Base-by-base conservation (phyloP, 176 grass and related monocot genomes). In the Themeda triandra region DNA sequence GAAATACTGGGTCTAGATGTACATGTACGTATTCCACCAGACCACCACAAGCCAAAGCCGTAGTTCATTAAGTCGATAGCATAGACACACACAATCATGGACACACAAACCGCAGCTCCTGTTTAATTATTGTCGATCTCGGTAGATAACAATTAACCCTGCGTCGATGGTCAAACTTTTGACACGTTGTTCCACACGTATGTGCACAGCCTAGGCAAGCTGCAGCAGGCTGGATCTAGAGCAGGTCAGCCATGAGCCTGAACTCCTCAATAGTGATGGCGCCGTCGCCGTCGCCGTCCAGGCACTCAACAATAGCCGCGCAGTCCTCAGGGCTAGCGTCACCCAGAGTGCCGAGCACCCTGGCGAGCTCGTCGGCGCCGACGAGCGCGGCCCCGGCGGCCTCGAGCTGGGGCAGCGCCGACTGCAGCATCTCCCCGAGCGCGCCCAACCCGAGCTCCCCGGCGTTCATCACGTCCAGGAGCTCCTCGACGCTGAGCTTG, bases 251-350 rank as follows among this genome's bases (percentile, higher is more conserved):
- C 82, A 95, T 87, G 71, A 88, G 25, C 84, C 78, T 95, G 72
- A 95, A 75, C 74, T 98, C 92, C 69, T 93, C 87, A 29, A 95
- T 14, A 80, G 75, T 92, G 70, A 95, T 65, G 31, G 86, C 87
- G 41, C 95, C 95, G 23, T 98, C 95, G 13, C 86, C 95, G 10
- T 98, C 88, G 4, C 87, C 79, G 6, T 98, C 95, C 82, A 98
- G 74, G 77, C 90, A 93, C 53, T 93, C 80, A 48, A 90, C 81
- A 71, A 95, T 93, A 13, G 87, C 95, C 32, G 85, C 77, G 68
- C 95, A 98, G 56, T 95, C 91, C 68, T 98, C 89, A 18, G 83
- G 41, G 66, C 82, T 95, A 2, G 85, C 92, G 33, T 35, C 36
- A 2, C 78, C 89, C 8, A 87, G 48, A 53, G 25, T 4, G 53